phyloP scores from a whole-genome alignment of 371 early-diverging fungal genomes.

The Mortierella sp. region DNA sequence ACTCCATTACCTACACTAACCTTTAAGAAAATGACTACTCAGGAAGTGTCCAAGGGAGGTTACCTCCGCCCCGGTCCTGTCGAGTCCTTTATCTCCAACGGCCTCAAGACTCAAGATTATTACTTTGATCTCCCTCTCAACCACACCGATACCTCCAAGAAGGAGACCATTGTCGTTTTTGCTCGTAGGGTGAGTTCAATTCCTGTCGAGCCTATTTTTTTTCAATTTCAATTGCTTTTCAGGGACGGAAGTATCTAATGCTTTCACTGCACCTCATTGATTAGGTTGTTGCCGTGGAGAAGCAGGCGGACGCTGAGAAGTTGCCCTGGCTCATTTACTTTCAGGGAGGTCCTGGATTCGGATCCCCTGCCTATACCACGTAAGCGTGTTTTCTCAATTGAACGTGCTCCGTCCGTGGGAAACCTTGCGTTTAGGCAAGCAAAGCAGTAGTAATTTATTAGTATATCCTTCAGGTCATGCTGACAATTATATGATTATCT shows the following conservation, averaged over 20 bases:
- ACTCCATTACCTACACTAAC: neutral
- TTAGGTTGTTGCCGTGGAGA: conserved; percentile 51
- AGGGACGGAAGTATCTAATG: neutral
- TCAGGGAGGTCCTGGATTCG: conserved; percentile 58
- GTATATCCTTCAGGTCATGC: neutral
- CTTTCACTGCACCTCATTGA: too few relatives aligned
- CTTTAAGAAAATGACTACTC: neutral
- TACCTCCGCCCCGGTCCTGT: conserved; percentile 54
- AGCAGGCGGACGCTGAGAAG: conserved; percentile 47
- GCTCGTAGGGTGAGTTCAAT: conserved; percentile 33
- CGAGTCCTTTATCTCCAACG: conserved; percentile 49
- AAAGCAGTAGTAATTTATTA: neutral
- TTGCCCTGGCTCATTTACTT: conserved; percentile 57
- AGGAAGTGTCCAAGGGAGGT: conserved; percentile 1
- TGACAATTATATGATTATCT: neutral
- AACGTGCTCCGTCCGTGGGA: neutral
- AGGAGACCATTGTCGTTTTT: conserved; percentile 53
- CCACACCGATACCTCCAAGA: conserved; percentile 40
- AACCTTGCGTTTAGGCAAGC: neutral
- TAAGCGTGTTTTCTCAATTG: conserved; percentile 5
- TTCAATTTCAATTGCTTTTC: neutral
- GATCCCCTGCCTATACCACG: conserved; percentile 57
- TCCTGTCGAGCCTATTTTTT: too few relatives aligned
- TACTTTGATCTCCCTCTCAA: conserved; percentile 55
- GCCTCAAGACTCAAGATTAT: conserved; percentile 52